These are phyloP conservation scores for Dactylella cylindrospora DNA, from an alignment of 2,329 filamentous ascomycete genomes.

Conservation along the genomic window DNA sequence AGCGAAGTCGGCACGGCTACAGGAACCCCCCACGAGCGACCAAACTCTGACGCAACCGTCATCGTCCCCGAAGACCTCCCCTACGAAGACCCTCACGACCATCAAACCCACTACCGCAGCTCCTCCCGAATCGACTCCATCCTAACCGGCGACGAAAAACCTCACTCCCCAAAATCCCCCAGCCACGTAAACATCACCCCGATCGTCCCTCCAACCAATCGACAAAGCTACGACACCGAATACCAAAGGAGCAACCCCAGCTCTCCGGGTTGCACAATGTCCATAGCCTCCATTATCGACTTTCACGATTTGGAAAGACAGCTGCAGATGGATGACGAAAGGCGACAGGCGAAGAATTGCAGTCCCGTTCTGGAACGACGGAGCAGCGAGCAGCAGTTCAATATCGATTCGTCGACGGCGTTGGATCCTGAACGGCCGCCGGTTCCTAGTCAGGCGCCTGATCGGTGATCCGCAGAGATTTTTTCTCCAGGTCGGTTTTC, in stretches of 20 bases:
- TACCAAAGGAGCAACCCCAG: conserved; percentile 23
- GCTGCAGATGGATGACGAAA: conserved; percentile 37
- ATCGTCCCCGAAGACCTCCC: too few relatives aligned
- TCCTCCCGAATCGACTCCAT: conserved; percentile 18
- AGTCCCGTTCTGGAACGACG: conserved; percentile 35
- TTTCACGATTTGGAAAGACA: conserved; percentile 42
- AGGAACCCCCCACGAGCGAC: conserved; percentile 7
- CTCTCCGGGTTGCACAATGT: conserved; percentile 39
- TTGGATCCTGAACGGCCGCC: too few relatives aligned
- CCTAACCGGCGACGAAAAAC: conserved; percentile 18
- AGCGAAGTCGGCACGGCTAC: conserved; percentile 21
- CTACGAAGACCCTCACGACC: neutral
- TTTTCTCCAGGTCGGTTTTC: too few relatives aligned
- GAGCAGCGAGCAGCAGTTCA: conserved; percentile 23
- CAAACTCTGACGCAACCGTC: conserved; percentile 25
- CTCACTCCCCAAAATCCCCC: neutral
- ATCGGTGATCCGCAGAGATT: too few relatives aligned
- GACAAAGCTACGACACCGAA: conserved; percentile 28
- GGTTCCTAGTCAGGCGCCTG: too few relatives aligned
- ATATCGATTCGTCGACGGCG: too few relatives aligned
- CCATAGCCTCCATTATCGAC: conserved; percentile 34
- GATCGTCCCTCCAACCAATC: conserved; percentile 2
- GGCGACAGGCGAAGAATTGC: conserved; percentile 30
- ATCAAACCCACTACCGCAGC: neutral
- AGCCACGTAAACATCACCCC: conserved; percentile 14